Base-by-base conservation (phyloP, 441 rosid species). In the Mallotus repandus region DNA sequence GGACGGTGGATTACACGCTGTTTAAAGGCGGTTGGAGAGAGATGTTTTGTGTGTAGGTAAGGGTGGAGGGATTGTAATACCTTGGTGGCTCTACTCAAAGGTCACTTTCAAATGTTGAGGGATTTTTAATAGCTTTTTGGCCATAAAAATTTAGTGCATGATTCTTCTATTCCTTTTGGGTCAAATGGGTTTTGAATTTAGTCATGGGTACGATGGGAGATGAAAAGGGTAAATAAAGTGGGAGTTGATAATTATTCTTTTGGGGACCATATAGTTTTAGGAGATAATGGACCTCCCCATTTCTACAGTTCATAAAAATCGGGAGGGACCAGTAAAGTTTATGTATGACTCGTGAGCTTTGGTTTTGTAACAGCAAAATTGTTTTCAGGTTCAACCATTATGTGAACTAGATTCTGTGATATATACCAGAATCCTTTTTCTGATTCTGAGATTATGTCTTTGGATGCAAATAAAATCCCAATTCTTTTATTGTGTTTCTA, bases 241-340 rank as follows among this genome's bases (percentile, higher is more conserved):
- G 29, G 19, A 46, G 25, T 46, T 56, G 7, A 46, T 56, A 15
- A 66, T 18, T 18, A 63, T 62, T 57, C 56, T 35, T 7, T 53
- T 10, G 48, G 71, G 77, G 71, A 49, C 71, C 77, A 66, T 58
- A 18, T 19, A 0, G 55, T 63, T 18, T 10, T n/a, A 22, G 10
- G 16, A 38, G 55, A 7, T 5, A 13, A 38, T 4, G 45, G 19
- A 7, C 35, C 5, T 63, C 8, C 1, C 13, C 18, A 15, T 9
- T 60, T 60, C 45, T 5, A 2, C 18, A 4, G 41, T 60, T 60
- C 19, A 66, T 25, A 22, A 21, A 29, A 6, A 50, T n/a, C 35
- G 1, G 2, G 46, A 50, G 45, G 22, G 46, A 29, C 59, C 46
- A 50, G n/a, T 50, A 58, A 12, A 10, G 1, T 54, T 54, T 16